Conservation (phyloP, 805 yeast species). For the Brettanomyces custersianus region DNA sequence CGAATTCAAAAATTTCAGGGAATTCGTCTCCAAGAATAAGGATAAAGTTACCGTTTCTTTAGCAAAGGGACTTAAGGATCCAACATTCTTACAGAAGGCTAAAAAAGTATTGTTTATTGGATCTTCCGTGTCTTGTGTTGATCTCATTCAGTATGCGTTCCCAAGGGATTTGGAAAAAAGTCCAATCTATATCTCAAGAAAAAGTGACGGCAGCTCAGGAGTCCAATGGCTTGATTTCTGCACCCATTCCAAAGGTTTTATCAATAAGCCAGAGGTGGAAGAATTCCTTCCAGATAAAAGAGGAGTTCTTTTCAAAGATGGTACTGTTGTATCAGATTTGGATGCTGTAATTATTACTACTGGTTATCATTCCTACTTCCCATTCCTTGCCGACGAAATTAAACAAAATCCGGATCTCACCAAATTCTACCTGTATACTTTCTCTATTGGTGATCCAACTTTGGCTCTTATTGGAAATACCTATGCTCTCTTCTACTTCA, state of each 20-base stretch:
- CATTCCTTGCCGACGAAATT: slow-evolving; percentile 22
- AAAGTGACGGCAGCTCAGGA: not conserved
- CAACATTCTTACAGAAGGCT: slow-evolving; percentile 29
- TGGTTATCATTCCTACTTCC: slow-evolving; percentile 40
- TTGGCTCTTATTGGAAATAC: slow-evolving; percentile 33
- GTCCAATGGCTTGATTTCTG: slow-evolving; percentile 7
- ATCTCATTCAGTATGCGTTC: slow-evolving; percentile 29
- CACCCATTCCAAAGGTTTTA: slow-evolving; percentile 10
- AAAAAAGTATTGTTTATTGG: slow-evolving; percentile 37
- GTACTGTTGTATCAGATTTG: slow-evolving; percentile 21
- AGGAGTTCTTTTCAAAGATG: slow-evolving; percentile 25
- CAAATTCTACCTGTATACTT: slow-evolving; percentile 24
- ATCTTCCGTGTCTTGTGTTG: slow-evolving; percentile 31
- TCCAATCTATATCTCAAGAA: slow-evolving; percentile 13
- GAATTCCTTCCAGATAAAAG: slow-evolving; percentile 11
- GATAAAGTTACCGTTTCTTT: slow-evolving; percentile 41
- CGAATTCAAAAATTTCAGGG: slow-evolving; percentile 20
- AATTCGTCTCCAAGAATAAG: slow-evolving; percentile 30
- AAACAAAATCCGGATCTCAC: slow-evolving; percentile 4
- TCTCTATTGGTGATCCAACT: slow-evolving; percentile 34
- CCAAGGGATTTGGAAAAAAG: slow-evolving; percentile 19
- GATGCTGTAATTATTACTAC: slow-evolving; percentile 41
- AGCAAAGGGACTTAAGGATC: slow-evolving; percentile 43
- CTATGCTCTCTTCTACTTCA: slow-evolving; percentile 35
- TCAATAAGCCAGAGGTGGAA: slow-evolving; percentile 11